A percentile compares a stretch with the other conserved stretches of the same genome.
Evolutionary conservation across 352 stramenopile species (phyloP).

Genomic region (Phytophthora pseudosyringae): DNA sequence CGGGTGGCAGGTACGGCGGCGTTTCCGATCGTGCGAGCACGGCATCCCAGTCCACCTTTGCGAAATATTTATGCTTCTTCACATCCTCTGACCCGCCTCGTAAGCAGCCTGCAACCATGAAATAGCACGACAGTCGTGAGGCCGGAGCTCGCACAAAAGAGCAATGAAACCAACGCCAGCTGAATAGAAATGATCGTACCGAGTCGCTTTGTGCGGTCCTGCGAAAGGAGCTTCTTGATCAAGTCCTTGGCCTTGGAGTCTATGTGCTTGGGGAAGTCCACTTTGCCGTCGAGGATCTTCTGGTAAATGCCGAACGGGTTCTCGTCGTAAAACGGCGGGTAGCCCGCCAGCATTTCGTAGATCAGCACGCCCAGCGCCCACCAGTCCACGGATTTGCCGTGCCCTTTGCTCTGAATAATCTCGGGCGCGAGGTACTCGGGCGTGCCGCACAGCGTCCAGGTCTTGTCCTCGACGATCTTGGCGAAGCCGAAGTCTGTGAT

Average conservation of each 20-base stretch:
- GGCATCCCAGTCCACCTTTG: slow-evolving; percentile 85
- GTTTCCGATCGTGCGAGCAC: slow-evolving; percentile 75
- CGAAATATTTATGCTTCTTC: slow-evolving; percentile 95
- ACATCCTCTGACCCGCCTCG: slow-evolving; percentile 89
- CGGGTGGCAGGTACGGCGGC: slow-evolving; percentile 86
- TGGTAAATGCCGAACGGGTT: slow-evolving; percentile 95
- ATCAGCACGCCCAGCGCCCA: slow-evolving; percentile 92
- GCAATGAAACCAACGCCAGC: neutral
- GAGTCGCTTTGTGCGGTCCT: slow-evolving; percentile 90
- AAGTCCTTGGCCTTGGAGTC: slow-evolving; percentile 91
- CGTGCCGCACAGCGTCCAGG: slow-evolving; percentile 93
- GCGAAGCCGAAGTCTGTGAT: slow-evolving; percentile 95
- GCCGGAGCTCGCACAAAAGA: neutral
- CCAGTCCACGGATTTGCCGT: slow-evolving; percentile 93
- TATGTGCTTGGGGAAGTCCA: slow-evolving; percentile 92
- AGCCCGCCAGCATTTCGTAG: slow-evolving; percentile 93
- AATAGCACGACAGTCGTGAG: slow-evolving; percentile 9
- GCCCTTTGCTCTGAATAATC: slow-evolving; percentile 92
- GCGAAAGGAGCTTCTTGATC: slow-evolving; percentile 92
- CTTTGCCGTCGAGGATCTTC: slow-evolving; percentile 92
- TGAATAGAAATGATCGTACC: slow-evolving; percentile 45
- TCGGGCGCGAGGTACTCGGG: slow-evolving; percentile 94
- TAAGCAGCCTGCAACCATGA: slow-evolving; percentile 77
- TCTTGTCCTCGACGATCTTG: slow-evolving; percentile 91
- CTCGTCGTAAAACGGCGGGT: slow-evolving; percentile 93